These are phyloP conservation scores for Brassica carinata DNA, from an alignment of 345 rosid genomes.

Conservation along the genomic window DNA sequence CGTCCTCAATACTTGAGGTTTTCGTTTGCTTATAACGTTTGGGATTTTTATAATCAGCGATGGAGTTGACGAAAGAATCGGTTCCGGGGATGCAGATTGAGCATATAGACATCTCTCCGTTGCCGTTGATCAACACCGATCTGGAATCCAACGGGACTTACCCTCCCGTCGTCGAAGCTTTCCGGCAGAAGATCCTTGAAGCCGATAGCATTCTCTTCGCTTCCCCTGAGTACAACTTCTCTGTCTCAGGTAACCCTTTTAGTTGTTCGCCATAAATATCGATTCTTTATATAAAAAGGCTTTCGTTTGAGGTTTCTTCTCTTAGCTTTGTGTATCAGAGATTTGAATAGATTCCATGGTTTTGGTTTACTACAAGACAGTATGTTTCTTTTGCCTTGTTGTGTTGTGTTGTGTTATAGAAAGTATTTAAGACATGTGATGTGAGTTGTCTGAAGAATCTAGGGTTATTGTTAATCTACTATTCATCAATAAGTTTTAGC, in stretches of 20 bases:
- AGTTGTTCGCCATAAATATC: neutral
- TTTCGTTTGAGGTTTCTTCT: neutral
- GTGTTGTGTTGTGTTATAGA: neutral
- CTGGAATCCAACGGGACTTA: slow-evolving; percentile 59
- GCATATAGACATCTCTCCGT: slow-evolving; percentile 55
- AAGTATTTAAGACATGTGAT: neutral
- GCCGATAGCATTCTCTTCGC: slow-evolving; percentile 82
- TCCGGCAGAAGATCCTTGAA: slow-evolving; percentile 58
- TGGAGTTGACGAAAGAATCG: slow-evolving; percentile 45
- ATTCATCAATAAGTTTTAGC: no score
- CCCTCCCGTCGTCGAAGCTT: slow-evolving; percentile 66
- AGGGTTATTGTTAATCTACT: neutral
- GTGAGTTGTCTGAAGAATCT: neutral
- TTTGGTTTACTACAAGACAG: neutral
- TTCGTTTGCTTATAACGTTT: neutral
- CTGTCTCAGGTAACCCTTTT: slow-evolving; percentile 52
- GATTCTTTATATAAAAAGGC: neutral
- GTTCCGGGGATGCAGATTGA: slow-evolving; percentile 55
- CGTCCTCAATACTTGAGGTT: neutral
- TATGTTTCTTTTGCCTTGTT: neutral
- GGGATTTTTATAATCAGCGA: slow-evolving; percentile 33
- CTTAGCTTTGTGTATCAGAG: neutral
- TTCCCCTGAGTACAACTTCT: slow-evolving; percentile 79
- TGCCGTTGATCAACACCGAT: slow-evolving; percentile 76
- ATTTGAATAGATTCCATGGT: neutral